Conservation (phyloP, 805 yeast genomes). For the Starmerella etchellsii region DNA sequence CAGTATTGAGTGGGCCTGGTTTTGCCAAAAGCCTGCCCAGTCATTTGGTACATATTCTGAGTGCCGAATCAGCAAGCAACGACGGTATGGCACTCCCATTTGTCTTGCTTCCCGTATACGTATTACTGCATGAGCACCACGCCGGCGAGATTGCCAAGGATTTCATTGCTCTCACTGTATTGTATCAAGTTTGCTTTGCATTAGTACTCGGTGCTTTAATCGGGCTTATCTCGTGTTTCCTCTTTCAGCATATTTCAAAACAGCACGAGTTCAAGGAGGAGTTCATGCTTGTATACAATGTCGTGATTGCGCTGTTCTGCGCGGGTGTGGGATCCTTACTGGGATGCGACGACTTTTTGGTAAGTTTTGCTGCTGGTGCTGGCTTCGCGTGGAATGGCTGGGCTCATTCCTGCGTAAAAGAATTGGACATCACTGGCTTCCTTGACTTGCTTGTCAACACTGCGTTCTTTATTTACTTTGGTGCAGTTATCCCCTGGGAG, state of each 20-base stretch:
- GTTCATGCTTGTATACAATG: slow-evolving; percentile 35
- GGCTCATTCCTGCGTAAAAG: slow-evolving; percentile 45
- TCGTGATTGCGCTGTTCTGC: slow-evolving; percentile 46
- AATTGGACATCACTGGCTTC: slow-evolving; percentile 50
- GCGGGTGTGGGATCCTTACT: slow-evolving; percentile 51
- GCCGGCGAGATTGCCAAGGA: slow-evolving; percentile 45
- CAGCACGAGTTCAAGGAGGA: slow-evolving; percentile 13
- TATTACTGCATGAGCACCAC: slow-evolving; percentile 35
- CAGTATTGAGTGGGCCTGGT: slow-evolving; percentile 55
- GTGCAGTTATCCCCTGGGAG: slow-evolving; percentile 60
- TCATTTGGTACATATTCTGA: slow-evolving; percentile 44
- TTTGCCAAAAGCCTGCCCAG: slow-evolving; percentile 53
- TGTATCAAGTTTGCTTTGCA: slow-evolving; percentile 36
- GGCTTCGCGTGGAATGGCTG: slow-evolving; percentile 66
- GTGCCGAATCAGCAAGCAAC: slow-evolving; percentile 65
- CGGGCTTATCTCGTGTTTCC: slow-evolving; percentile 40
- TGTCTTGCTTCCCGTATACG: slow-evolving; percentile 44
- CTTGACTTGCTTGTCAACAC: slow-evolving; percentile 53
- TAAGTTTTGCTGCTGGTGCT: slow-evolving; percentile 62
- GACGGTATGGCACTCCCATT: slow-evolving; percentile 55
- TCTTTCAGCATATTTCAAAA: slow-evolving; percentile 36
- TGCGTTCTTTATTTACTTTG: slow-evolving; percentile 56
- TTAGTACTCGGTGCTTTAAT: slow-evolving; percentile 45
- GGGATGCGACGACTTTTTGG: slow-evolving; percentile 60
- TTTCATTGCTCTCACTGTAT: slow-evolving; percentile 47